Conservation (phyloP, 1,284 basidiomycete species). For the Trametes hirsuta region DNA sequence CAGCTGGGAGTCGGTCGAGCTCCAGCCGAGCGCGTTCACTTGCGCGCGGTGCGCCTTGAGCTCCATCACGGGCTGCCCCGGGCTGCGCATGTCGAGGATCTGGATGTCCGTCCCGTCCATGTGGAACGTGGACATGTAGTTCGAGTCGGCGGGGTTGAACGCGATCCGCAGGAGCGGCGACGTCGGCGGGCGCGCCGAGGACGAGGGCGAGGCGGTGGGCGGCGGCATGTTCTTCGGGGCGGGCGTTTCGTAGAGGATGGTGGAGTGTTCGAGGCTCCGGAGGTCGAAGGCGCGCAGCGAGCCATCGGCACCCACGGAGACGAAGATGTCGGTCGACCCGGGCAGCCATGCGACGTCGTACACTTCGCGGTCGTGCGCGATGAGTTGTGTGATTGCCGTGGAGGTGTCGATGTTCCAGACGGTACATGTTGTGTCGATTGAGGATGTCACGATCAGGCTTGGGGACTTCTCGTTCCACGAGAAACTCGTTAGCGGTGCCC, state of each 20-base stretch:
- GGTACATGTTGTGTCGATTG: constrained; percentile 95
- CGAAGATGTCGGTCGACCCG: constrained; percentile 96
- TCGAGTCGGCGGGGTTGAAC: constrained; percentile 85
- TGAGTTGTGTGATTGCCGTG: constrained; percentile 95
- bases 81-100: constrained; percentile 93
- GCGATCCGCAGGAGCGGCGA: constrained; percentile 83
- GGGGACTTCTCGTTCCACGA: constrained; percentile 94
- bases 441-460: constrained; percentile 90
- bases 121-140: constrained; percentile 94
- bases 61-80: constrained; percentile 92
- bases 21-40: constrained; percentile 89
- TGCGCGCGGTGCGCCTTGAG: constrained; percentile 77
- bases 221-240: constrained; percentile 67
- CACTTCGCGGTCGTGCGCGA: constrained; percentile 98
- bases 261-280: constrained; percentile 95
- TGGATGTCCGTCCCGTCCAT: constrained; percentile 87
- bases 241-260: constrained; percentile 96
- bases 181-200: constrained; percentile 70
- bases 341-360: constrained; percentile 99
- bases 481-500: constrained; percentile 92
- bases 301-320: constrained; percentile 97
- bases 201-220: constrained; percentile 56
- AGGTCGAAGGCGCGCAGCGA: constrained; percentile 96
- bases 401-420: constrained; percentile 97
- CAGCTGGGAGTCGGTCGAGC: constrained; percentile 77